Conservation (phyloP, 352 stramenopile genomes). For the Thalassiosira ordinaria region DNA sequence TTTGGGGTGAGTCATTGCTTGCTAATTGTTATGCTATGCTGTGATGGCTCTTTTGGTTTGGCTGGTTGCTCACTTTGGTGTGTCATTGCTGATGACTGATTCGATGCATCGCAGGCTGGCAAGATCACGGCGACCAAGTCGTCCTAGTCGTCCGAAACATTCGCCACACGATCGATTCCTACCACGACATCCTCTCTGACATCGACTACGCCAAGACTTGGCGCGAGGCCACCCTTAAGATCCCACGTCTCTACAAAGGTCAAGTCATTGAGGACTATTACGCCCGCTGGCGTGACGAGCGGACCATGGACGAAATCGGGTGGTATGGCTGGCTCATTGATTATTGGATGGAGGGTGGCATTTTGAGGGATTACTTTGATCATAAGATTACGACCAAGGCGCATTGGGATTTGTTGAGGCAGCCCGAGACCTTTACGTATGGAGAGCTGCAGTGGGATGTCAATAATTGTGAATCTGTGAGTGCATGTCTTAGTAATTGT, state of each 20-base stretch:
- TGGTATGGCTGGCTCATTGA: slow-evolving; percentile 33
- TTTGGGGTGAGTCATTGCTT: not conserved
- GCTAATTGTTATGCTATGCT: no score
- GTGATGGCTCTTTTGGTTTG: no score
- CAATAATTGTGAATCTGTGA: no score
- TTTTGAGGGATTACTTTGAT: no score
- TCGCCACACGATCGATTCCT: not conserved
- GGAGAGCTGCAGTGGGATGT: no score
- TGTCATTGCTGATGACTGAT: no score
- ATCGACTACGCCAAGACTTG: slow-evolving; percentile 1
- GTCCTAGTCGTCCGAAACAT: not conserved
- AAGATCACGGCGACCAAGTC: not conserved
- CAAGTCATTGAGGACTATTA: not conserved
- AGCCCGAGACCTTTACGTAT: no score
- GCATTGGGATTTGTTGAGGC: no score
- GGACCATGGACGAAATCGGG: slow-evolving; percentile 19
- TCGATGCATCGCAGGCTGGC: no score
- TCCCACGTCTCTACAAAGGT: not conserved
- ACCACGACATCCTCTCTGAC: not conserved
- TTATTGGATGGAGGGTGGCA: slow-evolving; percentile 25
- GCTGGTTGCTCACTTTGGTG: no score
- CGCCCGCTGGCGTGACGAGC: slow-evolving; percentile 1
- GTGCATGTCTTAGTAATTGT: no score
- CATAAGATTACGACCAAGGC: no score
- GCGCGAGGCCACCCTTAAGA: not conserved